Base-by-base conservation (phyloP, 768 basidiomycete genomes). In the Lyophyllum semitale region DNA sequence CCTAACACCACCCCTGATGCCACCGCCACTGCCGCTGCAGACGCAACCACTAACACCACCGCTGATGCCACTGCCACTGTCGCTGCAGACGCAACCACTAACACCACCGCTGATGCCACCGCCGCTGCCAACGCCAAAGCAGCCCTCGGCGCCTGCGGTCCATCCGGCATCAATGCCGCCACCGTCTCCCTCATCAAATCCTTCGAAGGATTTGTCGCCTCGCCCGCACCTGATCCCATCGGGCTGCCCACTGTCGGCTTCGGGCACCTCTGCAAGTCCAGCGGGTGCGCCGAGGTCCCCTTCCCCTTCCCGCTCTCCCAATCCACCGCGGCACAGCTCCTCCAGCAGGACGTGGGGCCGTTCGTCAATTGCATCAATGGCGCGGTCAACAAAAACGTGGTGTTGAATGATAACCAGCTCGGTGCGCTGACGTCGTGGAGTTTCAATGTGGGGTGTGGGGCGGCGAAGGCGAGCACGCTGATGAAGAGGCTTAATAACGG, bases 171-270 rank as follows among this genome's bases (percentile, higher is more conserved):
- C 51, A 70, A 70, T 55, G 56, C 44, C 8, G 68, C 67, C 9
- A 70, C 67, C 13, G 57, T 66, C 51, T 62, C 51, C 56, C 61
- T 70, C 20, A 67, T 70, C 47, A 63, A 70, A 54, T 46, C 59
- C 26, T 68, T 67, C 51, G 68, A 70, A 59, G 67, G 67, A 18
- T 70, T 70, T 58, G 68, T 68, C 22, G 27, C 60, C 12, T 55
- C 60, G 13, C 68, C 67, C 3, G 60, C 62, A 6, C 68, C 68
- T 13, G 67, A 70, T 59, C 68, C 68, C 18, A 68, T 68, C 49
- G 68, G 67, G 20, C 65, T 70, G 22, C 62, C 68, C 42, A 70
- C 67, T 48, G 68, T 68, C 37, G 68, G 68, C n/a, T 70, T 67
- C 45, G 67, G 67, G 1, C 68, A 70, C 54, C 63, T 63, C 17